These are phyloP conservation scores for Diaporthe citri DNA, from an alignment of 2,329 filamentous ascomycete species.

Conservation along the genomic window DNA sequence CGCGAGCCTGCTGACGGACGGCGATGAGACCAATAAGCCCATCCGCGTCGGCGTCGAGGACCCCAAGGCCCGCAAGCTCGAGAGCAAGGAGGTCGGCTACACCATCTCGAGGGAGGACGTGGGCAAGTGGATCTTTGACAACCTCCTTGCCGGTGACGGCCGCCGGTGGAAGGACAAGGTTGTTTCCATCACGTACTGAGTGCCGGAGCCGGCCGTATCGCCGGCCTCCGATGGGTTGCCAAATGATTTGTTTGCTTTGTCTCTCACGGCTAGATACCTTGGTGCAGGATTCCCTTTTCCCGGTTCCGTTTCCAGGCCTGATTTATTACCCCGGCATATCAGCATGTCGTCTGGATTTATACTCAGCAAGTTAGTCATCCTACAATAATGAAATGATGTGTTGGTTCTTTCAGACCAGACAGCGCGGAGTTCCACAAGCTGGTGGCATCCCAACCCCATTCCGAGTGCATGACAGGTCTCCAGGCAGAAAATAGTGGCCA, in stretches of 20 bases:
- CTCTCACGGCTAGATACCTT: conserved; percentile 13
- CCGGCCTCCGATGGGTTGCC: background rate
- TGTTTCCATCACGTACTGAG: conserved; percentile 51
- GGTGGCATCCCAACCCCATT: background rate
- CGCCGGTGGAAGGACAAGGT: conserved; percentile 52
- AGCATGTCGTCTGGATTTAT: no score
- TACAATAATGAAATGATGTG: background rate
- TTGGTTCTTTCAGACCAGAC: no score
- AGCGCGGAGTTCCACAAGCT: background rate
- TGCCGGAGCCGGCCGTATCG: background rate
- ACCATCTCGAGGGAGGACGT: conserved; percentile 61
- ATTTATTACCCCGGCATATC: no score
- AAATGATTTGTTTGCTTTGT: background rate
- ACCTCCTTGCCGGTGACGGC: conserved; percentile 48
- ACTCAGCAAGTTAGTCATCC: background rate
- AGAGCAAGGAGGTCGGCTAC: conserved; percentile 58
- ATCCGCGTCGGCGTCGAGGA: conserved; percentile 58
- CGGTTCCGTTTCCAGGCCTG: background rate
- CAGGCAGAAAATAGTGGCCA: background rate
- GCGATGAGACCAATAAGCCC: conserved; percentile 44
- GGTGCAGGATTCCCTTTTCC: background rate
- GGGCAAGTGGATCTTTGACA: conserved; percentile 61
- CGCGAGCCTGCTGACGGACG: conserved; percentile 48
- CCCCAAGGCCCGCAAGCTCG: conserved; percentile 45
- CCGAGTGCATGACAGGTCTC: background rate